Base-by-base conservation (phyloP, 2,329 filamentous ascomycete genomes). In the Curvularia sp. region DNA sequence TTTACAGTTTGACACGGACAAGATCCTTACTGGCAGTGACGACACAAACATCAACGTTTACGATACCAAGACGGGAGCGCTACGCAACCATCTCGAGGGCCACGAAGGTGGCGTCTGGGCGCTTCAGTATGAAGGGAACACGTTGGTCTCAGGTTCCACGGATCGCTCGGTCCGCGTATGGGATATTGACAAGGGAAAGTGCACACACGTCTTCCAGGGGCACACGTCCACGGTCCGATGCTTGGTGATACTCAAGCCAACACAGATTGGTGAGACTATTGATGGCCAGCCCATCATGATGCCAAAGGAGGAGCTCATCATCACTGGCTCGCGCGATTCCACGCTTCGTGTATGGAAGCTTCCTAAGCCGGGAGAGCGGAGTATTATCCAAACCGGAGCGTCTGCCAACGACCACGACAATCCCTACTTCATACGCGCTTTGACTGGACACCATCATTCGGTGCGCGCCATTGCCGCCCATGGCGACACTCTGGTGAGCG, bases 21-120 rank as follows among this genome's bases (percentile, higher is more conserved):
- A 98, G 79, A 97, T 99, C 66, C 85, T 99, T 66, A 99, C 95
- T 1, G 95, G 95, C 25, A 98, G 94, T 72, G 95, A 99, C 74
- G 95, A 99, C 74, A 97, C 93, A 3, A 89, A 97, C 62, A 99
- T 99, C 70, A 93, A 99, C 70, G 93, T 99, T 30, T 99, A 98
- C 76, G 93, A 98, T 73, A 98, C 95, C 12, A 96, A 95, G 79
- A 97, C 93, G 0, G 95, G 95, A 57, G 90, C 90, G 64, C 80
- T 97, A 34, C 87, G 91, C 47, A 92, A 88, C 71, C 92, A 90
- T 63, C 86, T 99, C 2, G 89, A 93, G 70, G 95, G 95, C 1
- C 95, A 99, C 68, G 95, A 99, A 77, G 95, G 95, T 32, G 95
- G 95, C 45, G 95, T 99, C 1, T 99, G 95, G 95, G 95, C 95